Base-by-base conservation (phyloP, 352 stramenopile species). In the Sclerospora graminicola region DNA sequence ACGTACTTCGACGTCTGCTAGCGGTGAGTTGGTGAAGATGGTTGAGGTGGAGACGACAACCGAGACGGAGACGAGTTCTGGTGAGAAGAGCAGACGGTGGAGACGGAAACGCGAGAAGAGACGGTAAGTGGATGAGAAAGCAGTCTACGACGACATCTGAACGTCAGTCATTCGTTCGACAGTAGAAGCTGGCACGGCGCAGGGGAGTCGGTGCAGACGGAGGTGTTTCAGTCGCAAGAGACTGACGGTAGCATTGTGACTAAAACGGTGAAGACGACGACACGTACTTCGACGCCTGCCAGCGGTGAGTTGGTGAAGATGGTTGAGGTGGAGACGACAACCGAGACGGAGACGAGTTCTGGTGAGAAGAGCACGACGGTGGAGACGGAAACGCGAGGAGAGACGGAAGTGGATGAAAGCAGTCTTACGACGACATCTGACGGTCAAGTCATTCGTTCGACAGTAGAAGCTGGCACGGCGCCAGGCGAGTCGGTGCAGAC, bases 401-500 rank as follows among this genome's bases (percentile, higher is more conserved):
- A 51, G 35, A 51, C 34, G 16, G 34, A 51, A n/a, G 33, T 28
- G 18, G 34, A 51, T 26, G 34, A 51, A 32, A 43, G 44, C 35
- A 45, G 44, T 14, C 27, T 51, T 27, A 23, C 34, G 33, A 42
- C 33, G 43, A 43, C 26, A 23, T 32, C 33, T 13, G 34, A 10
- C 39, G 15, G 16, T 39, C 27, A n/a, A n/a, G n/a, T n/a, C n/a
- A n/a, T n/a, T 2, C 9, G 24, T 5, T 31, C 18, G 16, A 43
- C 32, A 16, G 24, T 38, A 26, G 18, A 43, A 18, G 26, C 23
- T 23, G 33, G 26, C 5, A 11, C 30, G 26, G 14, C 9, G 13
- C 33, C 46, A 14, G 24, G 31, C 24, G 46, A 54, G 38, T 54
- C 46, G 16, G 46, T 54, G 31, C 33, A 43, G 35, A 51, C 44